A percentile compares a stretch with the other conserved stretches of the same genome.
These are phyloP conservation scores for Zasmidium angulare DNA, from an alignment of 2,329 filamentous ascomycete species.

Conservation along the genomic window DNA sequence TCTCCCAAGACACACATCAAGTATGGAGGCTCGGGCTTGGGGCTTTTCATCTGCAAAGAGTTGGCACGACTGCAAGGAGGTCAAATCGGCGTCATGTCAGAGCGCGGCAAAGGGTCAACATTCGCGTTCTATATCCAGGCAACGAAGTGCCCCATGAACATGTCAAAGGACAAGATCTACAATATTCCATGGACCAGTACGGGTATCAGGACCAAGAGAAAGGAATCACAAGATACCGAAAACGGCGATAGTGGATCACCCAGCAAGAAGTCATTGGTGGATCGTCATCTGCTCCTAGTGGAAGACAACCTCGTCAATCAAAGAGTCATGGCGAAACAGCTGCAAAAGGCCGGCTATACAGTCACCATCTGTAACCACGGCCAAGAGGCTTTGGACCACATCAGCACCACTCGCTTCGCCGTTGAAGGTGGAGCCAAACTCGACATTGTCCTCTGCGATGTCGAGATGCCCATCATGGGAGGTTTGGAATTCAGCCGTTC, in stretches of 20 bases:
- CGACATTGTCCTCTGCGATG: conserved; percentile 29
- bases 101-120: conserved; percentile 59
- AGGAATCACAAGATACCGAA: too few species aligned
- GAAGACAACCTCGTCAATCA: conserved; percentile 29
- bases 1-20: conserved; percentile 67
- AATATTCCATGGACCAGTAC: too few species aligned
- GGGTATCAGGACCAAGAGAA: too few species aligned
- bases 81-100: conserved; percentile 63
- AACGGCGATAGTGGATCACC: too few species aligned
- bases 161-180: conserved; percentile 53
- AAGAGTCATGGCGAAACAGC: conserved; percentile 26
- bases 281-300: conserved; percentile 51
- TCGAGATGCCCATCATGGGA: conserved; percentile 34
- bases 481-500: conserved; percentile 24
- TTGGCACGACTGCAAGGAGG: conserved; percentile 69
- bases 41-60: conserved; percentile 66
- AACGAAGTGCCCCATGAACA: conserved; percentile 52
- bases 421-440: conserved; percentile 6
- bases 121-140: conserved; percentile 66
- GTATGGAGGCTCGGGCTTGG: conserved; percentile 69
- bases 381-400: conserved; percentile 24
- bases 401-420: conserved; percentile 21
- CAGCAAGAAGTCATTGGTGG: conserved; percentile 26
- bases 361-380: conserved; percentile 30
- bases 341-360: conserved; percentile 22